Conservation (phyloP, 2,329 filamentous ascomycete species). For the Pseudocercospora fijiensis region DNA sequence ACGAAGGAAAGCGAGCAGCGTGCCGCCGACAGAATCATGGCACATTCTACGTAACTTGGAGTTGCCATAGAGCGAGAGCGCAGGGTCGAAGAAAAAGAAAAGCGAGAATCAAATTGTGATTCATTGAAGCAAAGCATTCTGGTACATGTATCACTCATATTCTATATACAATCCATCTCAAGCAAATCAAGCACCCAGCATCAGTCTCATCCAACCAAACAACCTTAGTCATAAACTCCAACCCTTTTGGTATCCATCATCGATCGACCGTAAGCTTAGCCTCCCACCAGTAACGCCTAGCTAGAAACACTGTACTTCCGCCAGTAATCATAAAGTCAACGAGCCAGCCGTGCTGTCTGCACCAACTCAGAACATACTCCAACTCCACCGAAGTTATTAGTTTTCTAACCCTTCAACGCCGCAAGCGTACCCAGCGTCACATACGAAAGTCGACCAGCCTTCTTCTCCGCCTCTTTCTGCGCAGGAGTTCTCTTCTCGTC, state of each 20-base stretch:
- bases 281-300: not conserved
- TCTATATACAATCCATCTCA: no score
- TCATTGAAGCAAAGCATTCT: not conserved
- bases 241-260: not conserved
- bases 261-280: not conserved
- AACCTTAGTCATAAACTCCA: not conserved
- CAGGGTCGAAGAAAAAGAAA: no score
- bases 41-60: not conserved
- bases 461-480: constrained; percentile 17
- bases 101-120: not conserved
- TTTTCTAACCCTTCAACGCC: constrained; percentile 11
- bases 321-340: not conserved
- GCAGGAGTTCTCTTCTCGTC: constrained; percentile 9
- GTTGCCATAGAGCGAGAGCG: not conserved
- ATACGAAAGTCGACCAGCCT: constrained; percentile 8
- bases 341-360: not conserved
- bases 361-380: not conserved
- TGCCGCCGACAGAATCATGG: not conserved
- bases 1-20: not conserved
- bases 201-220: no score
- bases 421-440: constrained; percentile 14
- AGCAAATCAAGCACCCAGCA: no score
- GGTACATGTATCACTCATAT: no score
- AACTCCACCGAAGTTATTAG: no score
- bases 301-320: no score